Conservation (phyloP, 345 rosid genomes). For the Citropsis articulata region DNA sequence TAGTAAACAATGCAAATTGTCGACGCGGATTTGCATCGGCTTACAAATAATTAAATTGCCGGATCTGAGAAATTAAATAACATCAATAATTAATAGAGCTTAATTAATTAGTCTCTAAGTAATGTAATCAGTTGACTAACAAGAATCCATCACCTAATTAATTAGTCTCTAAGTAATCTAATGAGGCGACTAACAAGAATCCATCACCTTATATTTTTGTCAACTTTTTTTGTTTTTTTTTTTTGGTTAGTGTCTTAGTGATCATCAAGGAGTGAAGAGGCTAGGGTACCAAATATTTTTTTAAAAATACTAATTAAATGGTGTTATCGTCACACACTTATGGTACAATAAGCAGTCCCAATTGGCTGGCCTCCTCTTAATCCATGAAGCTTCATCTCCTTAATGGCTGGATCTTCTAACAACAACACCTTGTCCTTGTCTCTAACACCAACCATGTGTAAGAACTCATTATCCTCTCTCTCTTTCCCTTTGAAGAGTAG, state of each 20-base stretch:
- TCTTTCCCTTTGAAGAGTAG: slow-evolving; percentile 86
- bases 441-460: slow-evolving; percentile 94
- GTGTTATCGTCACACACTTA: slow-evolving; percentile 40
- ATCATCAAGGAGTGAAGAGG: slow-evolving; percentile 7
- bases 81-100: background rate
- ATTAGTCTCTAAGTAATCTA: too few species aligned
- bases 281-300: background rate
- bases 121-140: background rate
- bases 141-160: too few species aligned
- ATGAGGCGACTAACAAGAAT: too few species aligned
- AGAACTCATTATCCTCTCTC: slow-evolving; percentile 65
- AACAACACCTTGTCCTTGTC: slow-evolving; percentile 81
- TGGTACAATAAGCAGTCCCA: slow-evolving; percentile 39
- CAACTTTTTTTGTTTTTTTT: background rate
- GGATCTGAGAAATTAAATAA: slow-evolving; percentile 1
- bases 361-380: slow-evolving; percentile 30
- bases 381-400: slow-evolving; percentile 64
- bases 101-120: background rate
- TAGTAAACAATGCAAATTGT: slow-evolving; percentile 15
- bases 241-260: background rate
- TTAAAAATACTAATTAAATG: background rate
- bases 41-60: slow-evolving; percentile 17
- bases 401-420: slow-evolving; percentile 82
- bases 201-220: background rate
- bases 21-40: slow-evolving; percentile 32